Evolutionary conservation across 768 basidiomycete species (phyloP), one percentile per base, ranked within the genome.

Genomic region (Sarcodon aspratus): DNA sequence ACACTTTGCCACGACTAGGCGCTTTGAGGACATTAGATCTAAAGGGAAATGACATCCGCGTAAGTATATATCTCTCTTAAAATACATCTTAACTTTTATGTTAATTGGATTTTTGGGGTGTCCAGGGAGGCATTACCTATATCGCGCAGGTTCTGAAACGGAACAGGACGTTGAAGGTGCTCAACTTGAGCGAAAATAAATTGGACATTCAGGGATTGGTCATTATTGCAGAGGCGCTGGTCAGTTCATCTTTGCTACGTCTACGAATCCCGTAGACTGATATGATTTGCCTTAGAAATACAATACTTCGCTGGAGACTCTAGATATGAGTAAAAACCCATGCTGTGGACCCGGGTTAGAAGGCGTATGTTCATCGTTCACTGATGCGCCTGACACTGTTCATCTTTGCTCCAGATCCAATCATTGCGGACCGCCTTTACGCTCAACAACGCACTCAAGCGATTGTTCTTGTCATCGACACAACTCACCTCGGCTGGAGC

Each of bases 111-210:
- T 27, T 2, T 27, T 27, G 21, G 21, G 21, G 21, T 33, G 37
- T 40, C 11, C 52, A 79, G 76, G 76, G 65, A 38, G 94, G 95
- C 0, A 83, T 97, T 34, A 79, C 77, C 0, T 97, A 96, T 59
- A 78, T 98, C 44, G 85, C 93, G 0, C 94, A 98, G 65, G 95
- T 98, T 0, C 70, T 98, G 53, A 98, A 98, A 61, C 82, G 95
- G 35, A 98, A 99, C 64, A 73, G 93, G 40, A 97, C 95, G 3
- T 70, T 98, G 40, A 96, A 95, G 65, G 83, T 97, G 6, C 73
- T 97, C 21, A 98, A 97, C 63, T 67, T 98, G 46, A 85, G 87
- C 58, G 95, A 98, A 62, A 98, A 98, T 63, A 91, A 86, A 62
- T 76, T 99, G 6, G 95, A 95, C 50, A 76, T 87, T 1, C 68